Percentiles rank a stretch among this genome's conserved stretches.
phyloP scores from a whole-genome alignment of 225 moss, liverwort and hornwort species.

The Bryum argenteum region DNA sequence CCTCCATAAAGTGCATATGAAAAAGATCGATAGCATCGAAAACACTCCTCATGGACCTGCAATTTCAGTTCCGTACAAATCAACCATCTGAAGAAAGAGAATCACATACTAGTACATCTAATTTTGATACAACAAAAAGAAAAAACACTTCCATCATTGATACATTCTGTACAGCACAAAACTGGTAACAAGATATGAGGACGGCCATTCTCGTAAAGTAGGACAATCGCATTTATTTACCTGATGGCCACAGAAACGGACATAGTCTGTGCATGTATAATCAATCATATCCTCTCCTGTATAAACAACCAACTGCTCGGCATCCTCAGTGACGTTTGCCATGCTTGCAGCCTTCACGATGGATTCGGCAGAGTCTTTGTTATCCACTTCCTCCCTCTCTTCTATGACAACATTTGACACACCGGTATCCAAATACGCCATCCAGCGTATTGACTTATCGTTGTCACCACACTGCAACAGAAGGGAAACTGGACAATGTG shows the following conservation, averaged over 20 bases:
- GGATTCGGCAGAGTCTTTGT: conserved; percentile 39
- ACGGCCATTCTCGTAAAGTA: too few species aligned
- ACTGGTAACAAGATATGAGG: too few species aligned
- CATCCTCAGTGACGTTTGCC: conserved; percentile 23
- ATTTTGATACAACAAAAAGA: conserved; percentile 5
- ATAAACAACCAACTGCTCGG: conserved; percentile 51
- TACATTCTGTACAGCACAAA: conserved; percentile 49
- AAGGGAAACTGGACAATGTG: background rate
- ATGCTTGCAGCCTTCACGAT: conserved; percentile 35
- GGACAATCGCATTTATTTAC: conserved; percentile 36
- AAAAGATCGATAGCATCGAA: conserved; percentile 84
- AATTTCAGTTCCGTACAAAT: conserved; percentile 23
- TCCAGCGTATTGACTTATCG: conserved; percentile 87
- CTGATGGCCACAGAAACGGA: conserved; percentile 99
- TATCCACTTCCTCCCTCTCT: conserved; percentile 35
- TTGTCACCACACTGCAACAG: conserved; percentile 74
- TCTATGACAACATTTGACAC: conserved; percentile 62
- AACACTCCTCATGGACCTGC: conserved; percentile 96
- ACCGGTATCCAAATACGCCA: conserved; percentile 80
- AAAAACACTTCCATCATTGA: conserved; percentile 31
- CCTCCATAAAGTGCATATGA: conserved; percentile 75
- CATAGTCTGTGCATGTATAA: conserved; percentile 74
- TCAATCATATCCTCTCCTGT: conserved; percentile 55
- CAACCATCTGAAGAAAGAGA: conserved; percentile 7
- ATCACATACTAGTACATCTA: background rate